Evolutionary conservation across 2,329 filamentous ascomycete species (phyloP).

Genomic region (Septoria linicola): DNA sequence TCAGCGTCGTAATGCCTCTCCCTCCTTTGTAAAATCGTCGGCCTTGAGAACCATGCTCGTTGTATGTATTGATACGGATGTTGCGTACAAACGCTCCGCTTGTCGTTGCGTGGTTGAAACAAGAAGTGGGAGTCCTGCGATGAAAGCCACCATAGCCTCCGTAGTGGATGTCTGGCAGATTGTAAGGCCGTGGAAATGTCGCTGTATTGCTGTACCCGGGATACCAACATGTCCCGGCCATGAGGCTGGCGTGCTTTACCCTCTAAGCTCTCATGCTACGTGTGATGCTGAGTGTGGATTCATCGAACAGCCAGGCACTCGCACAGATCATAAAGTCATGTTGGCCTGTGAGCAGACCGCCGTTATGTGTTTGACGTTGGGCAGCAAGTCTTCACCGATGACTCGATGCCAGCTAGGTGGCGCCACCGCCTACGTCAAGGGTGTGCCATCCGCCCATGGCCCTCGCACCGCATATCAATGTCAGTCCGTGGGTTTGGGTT

Average conservation of each 20-base stretch:
- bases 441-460: neutral
- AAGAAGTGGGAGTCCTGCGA: neutral
- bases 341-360: neutral
- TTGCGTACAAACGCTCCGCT: neutral
- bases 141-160: slow-evolving; percentile 1
- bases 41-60: neutral
- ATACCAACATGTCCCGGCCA: slow-evolving; percentile 7
- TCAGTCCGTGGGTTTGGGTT: too few relatives aligned
- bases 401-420: neutral
- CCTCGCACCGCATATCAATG: neutral
- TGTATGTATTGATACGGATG: neutral
- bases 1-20: slow-evolving; percentile 17
- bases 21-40: slow-evolving; percentile 11
- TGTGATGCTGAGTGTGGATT: neutral
- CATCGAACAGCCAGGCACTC: too few relatives aligned
- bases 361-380: neutral
- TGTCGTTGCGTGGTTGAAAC: neutral
- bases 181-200: slow-evolving; percentile 5
- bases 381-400: neutral
- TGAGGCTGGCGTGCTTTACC: neutral
- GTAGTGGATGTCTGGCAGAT: slow-evolving; percentile 9
- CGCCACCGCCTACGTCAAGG: neutral
- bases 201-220: slow-evolving; percentile 3
- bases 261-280: neutral
- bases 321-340: too few relatives aligned